Evolutionary conservation across 202 grass and related monocot genomes (phyloP).

Genomic region (Dendrocalamus latiflorus): DNA sequence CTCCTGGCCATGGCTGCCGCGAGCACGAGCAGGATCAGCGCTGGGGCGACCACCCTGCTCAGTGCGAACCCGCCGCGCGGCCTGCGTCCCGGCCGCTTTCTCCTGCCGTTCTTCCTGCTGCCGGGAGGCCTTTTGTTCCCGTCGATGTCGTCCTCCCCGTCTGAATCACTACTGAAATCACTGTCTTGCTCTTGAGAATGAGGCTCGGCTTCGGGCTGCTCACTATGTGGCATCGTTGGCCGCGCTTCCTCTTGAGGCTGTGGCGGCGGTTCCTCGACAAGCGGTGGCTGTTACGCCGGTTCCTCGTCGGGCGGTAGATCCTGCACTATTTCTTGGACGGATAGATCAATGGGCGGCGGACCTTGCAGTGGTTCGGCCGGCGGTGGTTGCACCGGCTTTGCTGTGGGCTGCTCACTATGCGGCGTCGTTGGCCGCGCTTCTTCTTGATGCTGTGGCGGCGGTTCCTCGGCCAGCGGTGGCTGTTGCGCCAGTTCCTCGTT

Average conservation of each 20-base stretch:
- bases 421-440: too few species aligned
- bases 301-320: too few species aligned
- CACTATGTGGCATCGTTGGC: background rate
- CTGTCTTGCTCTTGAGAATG: too few species aligned
- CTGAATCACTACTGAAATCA: background rate
- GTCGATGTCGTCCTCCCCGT: fast-evolving
- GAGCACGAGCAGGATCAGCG: conserved; percentile 26
- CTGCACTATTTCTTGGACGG: too few species aligned
- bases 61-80: background rate
- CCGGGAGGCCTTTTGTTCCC: background rate
- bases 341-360: too few species aligned
- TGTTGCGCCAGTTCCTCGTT: too few species aligned
- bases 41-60: conserved; percentile 24
- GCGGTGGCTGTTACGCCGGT: too few species aligned
- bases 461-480: too few species aligned
- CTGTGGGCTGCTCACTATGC: too few species aligned
- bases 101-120: background rate
- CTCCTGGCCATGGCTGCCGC: conserved; percentile 10
- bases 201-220: background rate
- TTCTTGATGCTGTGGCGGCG: too few species aligned
- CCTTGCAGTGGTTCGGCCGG: too few species aligned
- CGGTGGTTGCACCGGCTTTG: too few species aligned
- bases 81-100: background rate
- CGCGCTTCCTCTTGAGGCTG: background rate
- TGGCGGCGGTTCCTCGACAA: background rate